Base-by-base conservation (phyloP, 192 early-diverging fungal genomes). In the Coemansia sp. region DNA sequence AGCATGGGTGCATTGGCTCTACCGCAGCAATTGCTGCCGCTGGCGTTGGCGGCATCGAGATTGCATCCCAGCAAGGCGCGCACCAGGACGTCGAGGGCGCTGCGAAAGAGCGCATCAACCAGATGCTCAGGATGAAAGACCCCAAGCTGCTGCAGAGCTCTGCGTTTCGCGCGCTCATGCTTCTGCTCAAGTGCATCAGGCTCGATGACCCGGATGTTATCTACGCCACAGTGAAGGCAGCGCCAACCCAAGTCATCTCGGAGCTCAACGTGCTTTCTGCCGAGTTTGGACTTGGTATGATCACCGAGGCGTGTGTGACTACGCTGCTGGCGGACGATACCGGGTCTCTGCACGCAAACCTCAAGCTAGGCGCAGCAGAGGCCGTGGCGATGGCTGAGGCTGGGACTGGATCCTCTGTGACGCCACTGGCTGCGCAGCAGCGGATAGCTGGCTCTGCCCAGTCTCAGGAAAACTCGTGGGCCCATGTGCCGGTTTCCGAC, bases 161-260 rank as follows among this genome's bases (percentile, higher is more conserved):
- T 5, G 20, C 53, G 23, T 60, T 73, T 6, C 70, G 76, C 0
- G 76, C 63, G 20, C 39, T 78, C 5, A 73, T 78, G 70, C 66
- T 77, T 11, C 58, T 77, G 65, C 39, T 72, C 25, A 72, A 72
- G 53, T 72, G 70, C 63, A 63, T 70, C 35, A 69, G 63, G 61
- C 61, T 68, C 4, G 67, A 69, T 28, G 64, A 69, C 60, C 70
- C 67, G 1, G 64, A 69, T 18, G 65, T 37, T 2, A 64, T 78
- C 28, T 64, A 45, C 39, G 31, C 31, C 1, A 35, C 61, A 7
- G 55, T 78, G 18, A 66, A 62, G 31, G 28, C 41, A 16, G 39
- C 67, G 10, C 58, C 62, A 1, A 18, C 38, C 16, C 48, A 20
- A 8, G 67, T 78, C n/a, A 59, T 65, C 9, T 64, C 65, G 6